Evolutionary conservation across 192 early-diverging fungal genomes (phyloP), one percentile per base, ranked within the genome.

Genomic region (Backusella morwellensis): DNA sequence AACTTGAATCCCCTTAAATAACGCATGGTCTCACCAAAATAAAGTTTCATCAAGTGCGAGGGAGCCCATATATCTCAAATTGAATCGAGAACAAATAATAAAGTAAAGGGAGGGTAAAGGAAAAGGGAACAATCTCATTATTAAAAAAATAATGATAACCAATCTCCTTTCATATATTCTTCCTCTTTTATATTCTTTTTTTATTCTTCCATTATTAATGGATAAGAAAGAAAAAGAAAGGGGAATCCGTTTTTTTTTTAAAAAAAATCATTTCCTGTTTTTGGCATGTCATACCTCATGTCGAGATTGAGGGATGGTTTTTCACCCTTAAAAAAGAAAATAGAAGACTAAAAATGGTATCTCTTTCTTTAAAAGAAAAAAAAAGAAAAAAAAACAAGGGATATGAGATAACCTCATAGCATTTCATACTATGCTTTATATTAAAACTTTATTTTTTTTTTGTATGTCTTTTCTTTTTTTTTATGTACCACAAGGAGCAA

Each of bases 231-330:
- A 63, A 12, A 26, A 63, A 63, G 1, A 4, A 59, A 63, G 12
- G n/a, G 23, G 56, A 63, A 12, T 11, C 9, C 9, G 26, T 12
- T 63, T 29, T 63, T 23, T 11, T 29, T 56, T 3, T 26, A 26
- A 56, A 44, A 50, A 63, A 63, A 26, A 63, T 9, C 21, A 63
- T 63, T 63, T 63, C 26, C 56, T 63, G 56, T 29, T 29, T 63
- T 63, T 63, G 56, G 56, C 56, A 63, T 63, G 56, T 23, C 56
- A 63, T 63, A 29, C 29, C 56, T 63, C 56, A 63, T 63, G 56
- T 63, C 56, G 26, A 63, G 23, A 63, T 63, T 63, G 56, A 63
- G 56, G 56, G 56, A 29, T 63, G 56, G 56, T 12, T 26, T 63
- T 63, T 63, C 56, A 26, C 56, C 56, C 56, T 63, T 63, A 63